These are phyloP conservation scores for Eucalyptus marginata DNA, from an alignment of 345 rosid genomes.

Conservation along the genomic window DNA sequence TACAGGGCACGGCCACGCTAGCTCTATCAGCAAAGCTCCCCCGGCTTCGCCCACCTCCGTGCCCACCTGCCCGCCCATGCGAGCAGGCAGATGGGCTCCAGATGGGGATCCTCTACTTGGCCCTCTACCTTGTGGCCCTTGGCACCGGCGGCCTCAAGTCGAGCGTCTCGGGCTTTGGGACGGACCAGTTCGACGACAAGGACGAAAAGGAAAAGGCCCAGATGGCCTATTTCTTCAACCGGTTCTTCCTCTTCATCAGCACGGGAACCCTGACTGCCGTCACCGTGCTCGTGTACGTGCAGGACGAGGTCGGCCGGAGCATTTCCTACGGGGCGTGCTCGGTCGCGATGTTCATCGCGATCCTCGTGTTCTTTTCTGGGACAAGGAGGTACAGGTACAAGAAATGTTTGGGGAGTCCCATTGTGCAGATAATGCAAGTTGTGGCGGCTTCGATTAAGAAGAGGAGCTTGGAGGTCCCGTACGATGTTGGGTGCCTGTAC, in stretches of 20 bases:
- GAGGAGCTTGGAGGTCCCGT: constrained; percentile 36
- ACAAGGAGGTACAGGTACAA: constrained; percentile 58
- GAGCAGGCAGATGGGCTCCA: constrained; percentile 45
- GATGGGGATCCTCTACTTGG: constrained; percentile 57
- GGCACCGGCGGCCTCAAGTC: constrained; percentile 72
- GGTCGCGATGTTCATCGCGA: constrained; percentile 47
- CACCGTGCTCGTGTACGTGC: constrained; percentile 53
- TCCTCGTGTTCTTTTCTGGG: constrained; percentile 44
- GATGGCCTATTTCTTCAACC: constrained; percentile 50
- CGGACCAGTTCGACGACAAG: constrained; percentile 55
- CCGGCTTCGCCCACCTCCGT: constrained; percentile 55
- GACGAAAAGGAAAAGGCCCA: constrained; percentile 50
- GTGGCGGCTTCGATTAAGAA: constrained; percentile 50
- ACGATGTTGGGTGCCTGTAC: constrained; percentile 25
- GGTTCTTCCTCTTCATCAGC: constrained; percentile 55
- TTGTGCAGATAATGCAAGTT: constrained; percentile 70
- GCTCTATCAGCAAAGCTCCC: constrained; percentile 49
- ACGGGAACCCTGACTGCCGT: constrained; percentile 46
- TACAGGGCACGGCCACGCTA: constrained; percentile 64
- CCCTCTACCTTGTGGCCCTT: constrained; percentile 44
- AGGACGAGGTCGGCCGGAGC: constrained; percentile 50
- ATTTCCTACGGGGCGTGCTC: constrained; percentile 53
- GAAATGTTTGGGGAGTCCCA: constrained; percentile 66
- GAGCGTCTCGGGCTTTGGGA: constrained; percentile 59
- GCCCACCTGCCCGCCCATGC: constrained; percentile 28